A percentile compares a stretch with the other conserved stretches of the same genome.
Conservation (phyloP, 257 asterid species). For the Jacaranda copaia region DNA sequence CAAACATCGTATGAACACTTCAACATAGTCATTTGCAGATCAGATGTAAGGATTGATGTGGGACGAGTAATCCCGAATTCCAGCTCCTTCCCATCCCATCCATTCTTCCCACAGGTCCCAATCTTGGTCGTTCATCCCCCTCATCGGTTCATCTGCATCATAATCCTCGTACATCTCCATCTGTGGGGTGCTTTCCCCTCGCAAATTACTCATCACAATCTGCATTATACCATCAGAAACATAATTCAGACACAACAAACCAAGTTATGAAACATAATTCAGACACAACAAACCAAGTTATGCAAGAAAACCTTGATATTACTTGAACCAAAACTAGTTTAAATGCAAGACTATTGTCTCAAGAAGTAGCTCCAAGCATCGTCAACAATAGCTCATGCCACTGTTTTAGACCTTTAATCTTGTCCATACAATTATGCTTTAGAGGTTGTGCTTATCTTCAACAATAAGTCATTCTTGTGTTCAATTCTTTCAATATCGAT, state of each 20-base stretch:
- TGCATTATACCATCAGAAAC: conserved; percentile 41
- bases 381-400: too few species aligned
- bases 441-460: too few species aligned
- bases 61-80: conserved; percentile 81
- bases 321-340: too few species aligned
- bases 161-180: conserved; percentile 36
- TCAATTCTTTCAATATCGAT: too few species aligned
- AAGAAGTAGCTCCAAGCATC: too few species aligned
- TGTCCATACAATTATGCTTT: too few species aligned
- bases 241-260: background rate
- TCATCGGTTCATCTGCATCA: conserved; percentile 35
- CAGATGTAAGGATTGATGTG: conserved; percentile 85
- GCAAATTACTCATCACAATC: conserved; percentile 74
- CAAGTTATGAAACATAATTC: background rate
- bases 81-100: conserved; percentile 99
- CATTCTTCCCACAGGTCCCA: conserved; percentile 95
- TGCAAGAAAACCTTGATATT: too few species aligned
- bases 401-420: too few species aligned
- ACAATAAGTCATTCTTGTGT: too few species aligned
- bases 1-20: background rate
- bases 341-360: too few species aligned
- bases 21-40: background rate
- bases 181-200: conserved; percentile 45
- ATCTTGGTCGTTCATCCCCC: conserved; percentile 68
- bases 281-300: too few species aligned